A percentile compares a stretch with the other conserved stretches of the same genome.
These are phyloP conservation scores for Dalbergia cultrata DNA, from an alignment of 306 rosid species.

Conservation along the genomic window DNA sequence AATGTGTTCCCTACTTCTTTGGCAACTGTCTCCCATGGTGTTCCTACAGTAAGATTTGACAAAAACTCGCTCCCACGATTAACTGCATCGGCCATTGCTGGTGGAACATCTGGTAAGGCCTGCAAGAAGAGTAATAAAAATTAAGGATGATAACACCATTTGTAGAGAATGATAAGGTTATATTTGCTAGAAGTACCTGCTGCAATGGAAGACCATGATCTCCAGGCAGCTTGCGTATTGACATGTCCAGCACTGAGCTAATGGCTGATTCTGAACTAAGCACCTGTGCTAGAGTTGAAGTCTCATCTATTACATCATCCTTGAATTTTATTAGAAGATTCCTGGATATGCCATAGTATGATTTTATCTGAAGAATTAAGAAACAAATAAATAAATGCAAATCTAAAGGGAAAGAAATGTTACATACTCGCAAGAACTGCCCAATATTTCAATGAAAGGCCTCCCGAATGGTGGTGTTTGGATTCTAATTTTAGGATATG, in stretches of 20 bases:
- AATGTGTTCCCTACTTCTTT: constrained; percentile 89
- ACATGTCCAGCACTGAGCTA: constrained; percentile 95
- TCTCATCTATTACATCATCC: constrained; percentile 91
- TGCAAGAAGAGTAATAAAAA: constrained; percentile 50
- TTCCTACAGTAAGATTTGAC: constrained; percentile 76
- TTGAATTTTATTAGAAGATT: constrained; percentile 91
- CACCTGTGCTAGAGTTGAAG: constrained; percentile 79
- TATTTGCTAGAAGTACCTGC: constrained; percentile 64
- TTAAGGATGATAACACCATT: background rate
- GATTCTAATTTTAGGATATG: background rate
- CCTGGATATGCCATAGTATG: constrained; percentile 91
- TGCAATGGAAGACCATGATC: constrained; percentile 95
- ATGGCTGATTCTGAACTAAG: constrained; percentile 92
- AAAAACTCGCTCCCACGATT: constrained; percentile 90
- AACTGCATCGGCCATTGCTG: constrained; percentile 96
- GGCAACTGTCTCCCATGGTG: constrained; percentile 94
- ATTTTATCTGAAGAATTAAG: constrained; percentile 73
- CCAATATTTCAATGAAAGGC: background rate
- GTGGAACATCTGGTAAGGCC: constrained; percentile 96
- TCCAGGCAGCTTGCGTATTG: constrained; percentile 86
- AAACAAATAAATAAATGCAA: constrained; percentile 29
- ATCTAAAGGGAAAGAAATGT: background rate
- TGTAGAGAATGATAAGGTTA: background rate
- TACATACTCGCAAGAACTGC: background rate
- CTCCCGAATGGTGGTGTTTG: background rate